These are phyloP conservation scores for Albizia julibrissin DNA, from an alignment of 306 rosid species.

Conservation along the genomic window DNA sequence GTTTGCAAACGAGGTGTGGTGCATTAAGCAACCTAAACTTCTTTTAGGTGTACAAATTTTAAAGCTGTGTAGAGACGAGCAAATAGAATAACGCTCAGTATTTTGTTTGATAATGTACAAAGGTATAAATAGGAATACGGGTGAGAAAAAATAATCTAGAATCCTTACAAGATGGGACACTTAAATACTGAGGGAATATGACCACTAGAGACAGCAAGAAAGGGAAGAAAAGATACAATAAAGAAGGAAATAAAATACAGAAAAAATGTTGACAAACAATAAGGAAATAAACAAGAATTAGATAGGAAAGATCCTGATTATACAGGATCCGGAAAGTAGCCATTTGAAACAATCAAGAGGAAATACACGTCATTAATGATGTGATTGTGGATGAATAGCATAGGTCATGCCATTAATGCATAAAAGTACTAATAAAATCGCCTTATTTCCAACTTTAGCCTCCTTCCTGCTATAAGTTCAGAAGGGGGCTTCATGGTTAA, in stretches of 20 bases:
- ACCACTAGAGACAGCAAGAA: background rate
- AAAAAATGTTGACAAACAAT: too few species aligned
- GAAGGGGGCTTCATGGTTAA: background rate
- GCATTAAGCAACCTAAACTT: background rate
- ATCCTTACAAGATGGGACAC: background rate
- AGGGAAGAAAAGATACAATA: background rate
- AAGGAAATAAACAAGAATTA: background rate
- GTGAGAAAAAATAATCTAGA: background rate
- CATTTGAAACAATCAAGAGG: background rate
- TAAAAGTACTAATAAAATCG: too few species aligned
- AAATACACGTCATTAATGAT: background rate
- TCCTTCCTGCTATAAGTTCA: background rate
- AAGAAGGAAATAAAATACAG: background rate
- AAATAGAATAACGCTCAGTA: background rate
- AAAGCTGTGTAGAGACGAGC: background rate
- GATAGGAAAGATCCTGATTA: background rate
- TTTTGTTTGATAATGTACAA: background rate
- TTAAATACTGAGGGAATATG: background rate
- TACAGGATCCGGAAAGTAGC: too few species aligned
- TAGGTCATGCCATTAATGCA: background rate
- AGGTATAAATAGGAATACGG: background rate
- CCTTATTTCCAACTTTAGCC: background rate
- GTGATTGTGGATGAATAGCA: background rate
- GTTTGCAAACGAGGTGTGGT: background rate
- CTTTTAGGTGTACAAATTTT: background rate